A percentile compares a stretch with the other conserved stretches of the same genome.
These are phyloP conservation scores for Pythium grandisporangium DNA, from an alignment of 352 stramenopile genomes.

Conservation along the genomic window DNA sequence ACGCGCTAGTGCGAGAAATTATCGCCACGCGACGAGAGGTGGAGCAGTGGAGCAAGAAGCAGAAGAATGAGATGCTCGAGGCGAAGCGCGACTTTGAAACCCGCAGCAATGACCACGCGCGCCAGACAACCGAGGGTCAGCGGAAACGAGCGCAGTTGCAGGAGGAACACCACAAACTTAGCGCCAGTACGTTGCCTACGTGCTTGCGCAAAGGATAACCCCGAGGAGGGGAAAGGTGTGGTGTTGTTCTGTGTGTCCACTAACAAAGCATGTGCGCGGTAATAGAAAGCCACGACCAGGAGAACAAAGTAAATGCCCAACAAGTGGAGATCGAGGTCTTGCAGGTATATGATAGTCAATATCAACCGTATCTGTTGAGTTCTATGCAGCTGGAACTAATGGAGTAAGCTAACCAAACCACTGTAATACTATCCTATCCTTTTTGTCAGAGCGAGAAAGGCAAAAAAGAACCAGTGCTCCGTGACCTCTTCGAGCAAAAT, in stretches of 20 bases:
- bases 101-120: constrained; percentile 7
- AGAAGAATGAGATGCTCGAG: constrained; percentile 9
- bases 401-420: no score
- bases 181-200: constrained; percentile 1
- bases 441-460: constrained; percentile 26
- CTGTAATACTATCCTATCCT: no score
- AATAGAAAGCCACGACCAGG: constrained; percentile 21
- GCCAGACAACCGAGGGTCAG: constrained; percentile 9
- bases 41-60: constrained; percentile 13
- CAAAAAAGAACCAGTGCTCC: constrained; percentile 51
- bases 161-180: constrained; percentile 10
- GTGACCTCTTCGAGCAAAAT: constrained; percentile 46
- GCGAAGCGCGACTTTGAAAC: constrained; percentile 13
- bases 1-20: constrained; percentile 9
- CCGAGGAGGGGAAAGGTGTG: no score
- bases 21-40: constrained; percentile 16
- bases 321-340: constrained; percentile 67
- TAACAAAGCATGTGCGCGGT: no score
- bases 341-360: constrained; percentile 15
- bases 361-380: no score
- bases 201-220: no score
- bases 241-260: no score
- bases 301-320: constrained; percentile 37
- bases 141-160: constrained; percentile 12
- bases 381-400: no score